These are phyloP conservation scores for Boletus patriciae DNA, from an alignment of 768 basidiomycete genomes.

Conservation along the genomic window DNA sequence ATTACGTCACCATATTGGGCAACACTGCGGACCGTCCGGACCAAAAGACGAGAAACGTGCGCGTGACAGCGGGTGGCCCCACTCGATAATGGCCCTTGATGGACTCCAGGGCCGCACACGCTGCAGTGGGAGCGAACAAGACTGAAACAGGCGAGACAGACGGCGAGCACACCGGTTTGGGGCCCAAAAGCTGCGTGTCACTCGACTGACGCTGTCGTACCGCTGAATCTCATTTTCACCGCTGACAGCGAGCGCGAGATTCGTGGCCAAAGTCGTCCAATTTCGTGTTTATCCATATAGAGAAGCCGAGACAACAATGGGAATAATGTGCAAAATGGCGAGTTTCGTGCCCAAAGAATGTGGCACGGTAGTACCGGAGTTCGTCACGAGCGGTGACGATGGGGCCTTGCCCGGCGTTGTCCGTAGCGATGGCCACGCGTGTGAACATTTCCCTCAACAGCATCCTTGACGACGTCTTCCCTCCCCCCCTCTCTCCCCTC, in stretches of 20 bases:
- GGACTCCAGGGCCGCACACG: constrained; percentile 9
- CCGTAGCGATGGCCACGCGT: constrained; percentile 44
- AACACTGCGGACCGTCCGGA: constrained; percentile 17
- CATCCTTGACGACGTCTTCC: constrained; percentile 42
- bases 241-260: constrained; percentile 7
- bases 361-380: constrained; percentile 39
- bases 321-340: constrained; percentile 9
- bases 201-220: neutral
- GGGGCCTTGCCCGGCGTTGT: constrained; percentile 44
- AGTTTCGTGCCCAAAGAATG: constrained; percentile 33
- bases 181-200: constrained; percentile 20
- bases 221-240: no score
- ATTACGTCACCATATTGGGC: constrained; percentile 21
- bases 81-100: constrained; percentile 9
- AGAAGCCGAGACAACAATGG: constrained; percentile 3
- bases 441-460: constrained; percentile 42
- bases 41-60: constrained; percentile 10
- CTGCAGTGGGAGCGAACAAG: constrained; percentile 20
- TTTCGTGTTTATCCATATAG: neutral
- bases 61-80: constrained; percentile 6
- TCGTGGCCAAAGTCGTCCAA: neutral
- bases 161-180: constrained; percentile 14
- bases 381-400: constrained; percentile 44
- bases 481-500: constrained; percentile 36
- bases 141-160: neutral